Evolutionary conservation across 2,329 filamentous ascomycete genomes (phyloP), one percentile per base, ranked within the genome.

Genomic region (Periglandula ipomoeae): DNA sequence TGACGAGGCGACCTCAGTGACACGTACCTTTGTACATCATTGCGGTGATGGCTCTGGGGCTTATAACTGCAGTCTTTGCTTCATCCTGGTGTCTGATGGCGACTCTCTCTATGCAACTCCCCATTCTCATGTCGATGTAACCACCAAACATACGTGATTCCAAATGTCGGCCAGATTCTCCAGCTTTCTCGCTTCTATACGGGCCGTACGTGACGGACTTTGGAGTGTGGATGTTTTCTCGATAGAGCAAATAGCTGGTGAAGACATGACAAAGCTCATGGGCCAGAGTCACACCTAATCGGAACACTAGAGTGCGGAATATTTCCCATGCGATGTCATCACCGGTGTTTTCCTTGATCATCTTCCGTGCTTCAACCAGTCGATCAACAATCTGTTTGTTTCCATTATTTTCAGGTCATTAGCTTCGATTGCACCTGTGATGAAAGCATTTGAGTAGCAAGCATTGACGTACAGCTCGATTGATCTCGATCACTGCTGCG

Each of bases 231-330:
- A 5, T 5, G 7, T 17, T 42, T 6, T 19, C 15, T 10, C 24
- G 10, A 24, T 42, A 42, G 4, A 42, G n/a, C n/a, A 42, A 24
- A 22, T 42, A 38, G 19, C 35, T 38, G 5, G 35, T 38, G 15
- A 42, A 42, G 3, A 42, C 40, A 26, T 42, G 40, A 22, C 40
- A 42, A n/a, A 42, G 40, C n/a, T 42, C 40, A 26, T 42, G 40
- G 22, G 40, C 40, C 10, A 42, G 6, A 26, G 40, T 42, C 5
- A 26, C 40, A 26, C 40, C 40, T 15, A 42, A 26, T 7, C 40
- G 23, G 3, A 42, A 42, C 40, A 26, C 6, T 17, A 42, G 13
- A 8, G 40, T 24, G 13, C 26, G 20, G 5, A 42, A 42, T 22
- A 19, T 11, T 13, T 42, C 40, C 40, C 19, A 26, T 6, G 40